Conservation (phyloP, 805 yeast genomes). For the Diddensiella santjacobensis region DNA sequence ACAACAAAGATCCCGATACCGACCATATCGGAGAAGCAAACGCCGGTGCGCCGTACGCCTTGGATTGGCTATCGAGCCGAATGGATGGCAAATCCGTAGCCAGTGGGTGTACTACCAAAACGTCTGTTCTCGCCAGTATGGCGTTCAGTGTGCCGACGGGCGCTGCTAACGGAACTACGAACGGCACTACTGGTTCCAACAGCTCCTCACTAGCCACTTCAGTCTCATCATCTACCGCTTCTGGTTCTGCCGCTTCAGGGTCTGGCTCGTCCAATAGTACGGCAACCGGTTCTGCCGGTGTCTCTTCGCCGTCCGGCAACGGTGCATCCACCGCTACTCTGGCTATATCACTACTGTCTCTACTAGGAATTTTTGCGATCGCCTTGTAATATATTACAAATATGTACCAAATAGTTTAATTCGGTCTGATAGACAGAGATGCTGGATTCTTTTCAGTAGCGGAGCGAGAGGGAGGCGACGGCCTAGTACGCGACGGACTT, state of each 20-base stretch:
- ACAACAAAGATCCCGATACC: slow-evolving; percentile 13
- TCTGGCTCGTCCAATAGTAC: neutral
- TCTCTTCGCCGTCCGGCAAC: neutral
- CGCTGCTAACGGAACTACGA: neutral
- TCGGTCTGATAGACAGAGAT: neutral
- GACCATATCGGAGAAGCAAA: slow-evolving; percentile 16
- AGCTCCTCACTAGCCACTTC: neutral
- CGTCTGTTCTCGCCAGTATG: slow-evolving; percentile 7
- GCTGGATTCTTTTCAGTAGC: neutral
- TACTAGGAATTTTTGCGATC: neutral
- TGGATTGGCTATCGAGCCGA: slow-evolving; percentile 15
- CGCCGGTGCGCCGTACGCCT: slow-evolving; percentile 14
- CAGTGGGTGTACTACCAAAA: slow-evolving; percentile 13
- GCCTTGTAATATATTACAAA: neutral
- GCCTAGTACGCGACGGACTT: neutral
- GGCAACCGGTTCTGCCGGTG: neutral
- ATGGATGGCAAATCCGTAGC: slow-evolving; percentile 10
- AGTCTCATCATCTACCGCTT: neutral
- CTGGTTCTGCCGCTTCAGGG: neutral
- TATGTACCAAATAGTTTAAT: neutral
- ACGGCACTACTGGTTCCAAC: neutral
- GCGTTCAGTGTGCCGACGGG: neutral
- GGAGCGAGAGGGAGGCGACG: neutral
- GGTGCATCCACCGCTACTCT: neutral
- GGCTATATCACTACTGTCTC: neutral